Conservation (phyloP, 345 rosid species). For the Hirschfeldia incana region DNA sequence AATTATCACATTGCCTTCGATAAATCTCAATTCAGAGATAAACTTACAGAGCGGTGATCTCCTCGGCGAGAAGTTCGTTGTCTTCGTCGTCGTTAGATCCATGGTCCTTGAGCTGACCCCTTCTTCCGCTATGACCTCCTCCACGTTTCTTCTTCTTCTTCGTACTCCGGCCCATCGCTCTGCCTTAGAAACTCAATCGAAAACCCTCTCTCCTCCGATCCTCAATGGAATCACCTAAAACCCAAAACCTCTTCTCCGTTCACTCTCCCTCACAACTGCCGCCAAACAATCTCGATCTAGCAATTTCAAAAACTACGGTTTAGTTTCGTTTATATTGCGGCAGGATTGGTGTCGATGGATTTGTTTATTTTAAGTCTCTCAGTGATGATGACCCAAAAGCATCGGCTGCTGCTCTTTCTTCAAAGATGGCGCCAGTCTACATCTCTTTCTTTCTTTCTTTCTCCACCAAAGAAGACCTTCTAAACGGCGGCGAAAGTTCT, state of each 20-base stretch:
- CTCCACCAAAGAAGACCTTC: not conserved
- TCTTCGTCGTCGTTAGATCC: slow-evolving; percentile 51
- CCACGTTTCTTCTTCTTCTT: slow-evolving; percentile 74
- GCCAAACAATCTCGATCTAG: slow-evolving; percentile 10
- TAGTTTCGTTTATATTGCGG: not conserved
- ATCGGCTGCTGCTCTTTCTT: slow-evolving; percentile 1
- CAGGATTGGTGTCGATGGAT: not conserved
- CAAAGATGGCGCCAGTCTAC: slow-evolving; percentile 35
- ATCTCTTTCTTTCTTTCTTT: not conserved
- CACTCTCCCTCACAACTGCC: slow-evolving; percentile 1
- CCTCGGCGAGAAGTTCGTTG: slow-evolving; percentile 84
- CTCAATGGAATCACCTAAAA: slow-evolving; percentile 13
- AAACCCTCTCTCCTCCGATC: not conserved
- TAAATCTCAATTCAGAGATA: not conserved
- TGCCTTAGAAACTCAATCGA: not conserved
- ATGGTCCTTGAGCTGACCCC: slow-evolving; percentile 66
- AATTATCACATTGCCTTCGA: not conserved
- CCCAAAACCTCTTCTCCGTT: slow-evolving; percentile 2
- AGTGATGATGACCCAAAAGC: not conserved
- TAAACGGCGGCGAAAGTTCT: not conserved
- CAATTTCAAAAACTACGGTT: slow-evolving; percentile 3
- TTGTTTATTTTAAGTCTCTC: not conserved
- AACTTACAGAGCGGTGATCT: slow-evolving; percentile 86
- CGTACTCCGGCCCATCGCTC: slow-evolving; percentile 60
- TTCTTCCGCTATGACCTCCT: slow-evolving; percentile 63